Percentiles rank a stretch among this genome's conserved stretches.
These are phyloP conservation scores for Earliella scabrosa DNA, from an alignment of 1,284 basidiomycete species.

Conservation along the genomic window DNA sequence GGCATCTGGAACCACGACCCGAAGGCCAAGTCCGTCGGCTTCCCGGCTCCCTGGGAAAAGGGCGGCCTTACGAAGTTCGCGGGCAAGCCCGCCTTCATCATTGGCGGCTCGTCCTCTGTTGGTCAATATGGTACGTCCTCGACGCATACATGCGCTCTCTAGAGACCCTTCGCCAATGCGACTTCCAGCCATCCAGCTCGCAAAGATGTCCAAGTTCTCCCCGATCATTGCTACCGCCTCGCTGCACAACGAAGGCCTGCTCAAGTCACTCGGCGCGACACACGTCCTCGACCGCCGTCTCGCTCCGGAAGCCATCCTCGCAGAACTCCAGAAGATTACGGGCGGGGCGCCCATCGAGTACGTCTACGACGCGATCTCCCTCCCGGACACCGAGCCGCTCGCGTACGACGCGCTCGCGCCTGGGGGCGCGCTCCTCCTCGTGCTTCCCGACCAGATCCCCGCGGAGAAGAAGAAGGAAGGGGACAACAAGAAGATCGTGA, in stretches of 20 bases:
- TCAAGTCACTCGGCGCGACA: slow-evolving; percentile 59
- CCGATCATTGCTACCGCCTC: slow-evolving; percentile 55
- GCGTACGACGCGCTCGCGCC: slow-evolving; percentile 34
- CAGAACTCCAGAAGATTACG: slow-evolving; percentile 17
- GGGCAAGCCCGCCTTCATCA: slow-evolving; percentile 43
- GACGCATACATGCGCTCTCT: background rate
- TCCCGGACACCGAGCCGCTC: slow-evolving; percentile 21
- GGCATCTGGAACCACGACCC: slow-evolving; percentile 30
- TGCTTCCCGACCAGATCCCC: slow-evolving; percentile 14
- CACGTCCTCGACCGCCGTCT: slow-evolving; percentile 40
- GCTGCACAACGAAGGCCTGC: slow-evolving; percentile 42
- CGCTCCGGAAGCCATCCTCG: slow-evolving; percentile 48
- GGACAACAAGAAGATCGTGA: slow-evolving; percentile 21
- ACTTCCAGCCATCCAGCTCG: slow-evolving; percentile 44
- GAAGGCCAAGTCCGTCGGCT: slow-evolving; percentile 17
- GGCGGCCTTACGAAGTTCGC: slow-evolving; percentile 40
- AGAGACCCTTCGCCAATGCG: too few relatives aligned
- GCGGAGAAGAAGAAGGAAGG: slow-evolving; percentile 14
- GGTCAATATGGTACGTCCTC: slow-evolving; percentile 42
- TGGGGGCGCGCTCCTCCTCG: slow-evolving; percentile 28
- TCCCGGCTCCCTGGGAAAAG: slow-evolving; percentile 29
- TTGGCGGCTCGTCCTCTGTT: slow-evolving; percentile 49
- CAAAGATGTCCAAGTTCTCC: slow-evolving; percentile 50
- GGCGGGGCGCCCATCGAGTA: slow-evolving; percentile 33
- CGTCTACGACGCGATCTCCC: slow-evolving; percentile 43